phyloP scores from a whole-genome alignment of 805 yeast species.

The Pichia occidentalis region DNA sequence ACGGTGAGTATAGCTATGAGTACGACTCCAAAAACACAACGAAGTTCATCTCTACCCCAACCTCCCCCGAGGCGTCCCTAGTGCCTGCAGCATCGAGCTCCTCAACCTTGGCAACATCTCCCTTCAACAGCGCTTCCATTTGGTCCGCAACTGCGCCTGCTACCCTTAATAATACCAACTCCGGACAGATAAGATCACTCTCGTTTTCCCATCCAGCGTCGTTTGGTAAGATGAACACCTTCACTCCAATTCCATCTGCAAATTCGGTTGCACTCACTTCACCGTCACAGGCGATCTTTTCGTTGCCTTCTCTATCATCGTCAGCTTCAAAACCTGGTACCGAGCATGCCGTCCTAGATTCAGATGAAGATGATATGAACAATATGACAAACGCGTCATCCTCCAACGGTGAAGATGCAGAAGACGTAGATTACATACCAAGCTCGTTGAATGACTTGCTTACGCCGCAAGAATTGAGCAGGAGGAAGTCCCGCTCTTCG shows the following conservation, averaged over 20 bases:
- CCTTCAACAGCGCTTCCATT: conserved; percentile 18
- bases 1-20: no score
- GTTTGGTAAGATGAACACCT: not conserved
- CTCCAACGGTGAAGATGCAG: conserved; percentile 19
- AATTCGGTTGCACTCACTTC: not conserved
- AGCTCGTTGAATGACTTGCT: conserved; percentile 70
- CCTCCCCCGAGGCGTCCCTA: no score
- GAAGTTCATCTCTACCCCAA: not conserved
- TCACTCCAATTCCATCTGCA: conserved; percentile 2
- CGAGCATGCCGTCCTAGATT: conserved; percentile 15
- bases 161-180: not conserved
- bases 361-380: conserved; percentile 14
- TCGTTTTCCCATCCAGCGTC: conserved; percentile 9
- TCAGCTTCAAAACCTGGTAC: not conserved
- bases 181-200: conserved; percentile 6
- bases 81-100: conserved; percentile 11
- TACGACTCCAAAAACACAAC: no score
- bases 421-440: conserved; percentile 74
- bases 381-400: conserved; percentile 1
- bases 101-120: conserved; percentile 20
- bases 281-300: not conserved
- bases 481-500: conserved; percentile 52
- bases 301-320: not conserved
- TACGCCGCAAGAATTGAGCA: conserved; percentile 69
- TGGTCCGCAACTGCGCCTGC: conserved; percentile 5